These are phyloP conservation scores for Penicillium rolfsii DNA, from an alignment of 2,329 filamentous ascomycete genomes.

Conservation along the genomic window DNA sequence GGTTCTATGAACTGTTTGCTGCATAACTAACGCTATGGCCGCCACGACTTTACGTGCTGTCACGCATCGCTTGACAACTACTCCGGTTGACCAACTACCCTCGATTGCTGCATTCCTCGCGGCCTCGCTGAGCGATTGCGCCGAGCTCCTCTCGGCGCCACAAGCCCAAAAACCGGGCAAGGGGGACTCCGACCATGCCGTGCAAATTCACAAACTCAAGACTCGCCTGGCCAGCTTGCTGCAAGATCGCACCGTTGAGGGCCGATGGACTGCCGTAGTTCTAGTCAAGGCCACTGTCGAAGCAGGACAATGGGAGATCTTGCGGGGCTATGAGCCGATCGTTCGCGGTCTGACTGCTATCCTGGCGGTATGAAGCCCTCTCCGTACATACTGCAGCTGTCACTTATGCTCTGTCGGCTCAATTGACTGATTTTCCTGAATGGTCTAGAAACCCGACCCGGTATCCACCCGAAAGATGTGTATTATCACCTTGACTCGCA, in stretches of 20 bases:
- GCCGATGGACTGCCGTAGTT: constrained; percentile 75
- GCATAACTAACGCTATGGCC: constrained; percentile 25
- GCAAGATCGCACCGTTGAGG: constrained; percentile 73
- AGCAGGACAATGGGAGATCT: constrained; percentile 79
- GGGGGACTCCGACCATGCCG: constrained; percentile 65
- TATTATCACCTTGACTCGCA: constrained; percentile 76
- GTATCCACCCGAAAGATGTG: constrained; percentile 73
- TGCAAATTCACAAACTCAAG: constrained; percentile 80
- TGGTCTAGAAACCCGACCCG: constrained; percentile 72
- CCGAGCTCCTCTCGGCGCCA: constrained; percentile 64
- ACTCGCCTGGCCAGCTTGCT: constrained; percentile 76
- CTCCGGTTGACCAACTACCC: constrained; percentile 73
- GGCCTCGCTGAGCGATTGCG: constrained; percentile 57
- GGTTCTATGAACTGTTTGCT: neutral
- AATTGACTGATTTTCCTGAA: constrained; percentile 16
- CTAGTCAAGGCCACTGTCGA: constrained; percentile 82
- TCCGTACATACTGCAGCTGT: neutral
- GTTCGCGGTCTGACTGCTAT: constrained; percentile 74
- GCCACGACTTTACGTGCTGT: constrained; percentile 47
- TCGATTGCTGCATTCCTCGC: constrained; percentile 71
- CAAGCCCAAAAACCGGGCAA: constrained; percentile 62
- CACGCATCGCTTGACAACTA: constrained; percentile 64
- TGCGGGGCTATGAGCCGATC: constrained; percentile 75
- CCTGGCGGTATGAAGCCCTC: constrained; percentile 61
- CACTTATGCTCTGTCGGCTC: constrained; percentile 1